Evolutionary conservation across 257 asterid species (phyloP), one percentile per base, ranked within the genome.

Genomic region (Nyctanthes arbortristis): DNA sequence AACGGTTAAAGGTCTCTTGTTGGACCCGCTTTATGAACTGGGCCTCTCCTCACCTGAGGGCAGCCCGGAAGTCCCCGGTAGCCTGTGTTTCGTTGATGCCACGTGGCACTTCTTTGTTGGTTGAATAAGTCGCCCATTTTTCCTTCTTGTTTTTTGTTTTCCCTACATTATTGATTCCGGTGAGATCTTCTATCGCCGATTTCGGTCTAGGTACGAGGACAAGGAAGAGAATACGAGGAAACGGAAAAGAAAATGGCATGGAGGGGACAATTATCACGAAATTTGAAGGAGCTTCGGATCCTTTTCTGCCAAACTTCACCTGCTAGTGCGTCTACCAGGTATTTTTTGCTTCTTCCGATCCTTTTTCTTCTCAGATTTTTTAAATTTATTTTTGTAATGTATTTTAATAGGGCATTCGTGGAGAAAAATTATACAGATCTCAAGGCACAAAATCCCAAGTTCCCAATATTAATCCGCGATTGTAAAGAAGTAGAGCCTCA

Each of bases 391-490:
- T 34, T 3, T 6, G 9, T 62, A 33, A 0, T 35, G 12, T 37
- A 8, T n/a, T n/a, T n/a, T n/a, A n/a, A 28, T 11, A 64, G 69
- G 57, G 18, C 37, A 39, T 64, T 64, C 14, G 24, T 64, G 8
- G 69, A 64, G 68, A 63, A 36, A 11, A 63, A 63, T 63, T 63
- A 63, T 24, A 63, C 45, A 20, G 68, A 63, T 36, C 35, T 63
- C 34, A 63, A 63, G 56, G 37, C 25, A 4, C 49, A 36, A 25
- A 64, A 64, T 18, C 58, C 69, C 36, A 64, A 64, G 22, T 20
- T 64, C 69, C 69, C 69, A 25, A 63, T 63, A 33, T 29, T 63
- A 28, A 35, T 64, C 57, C 69, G 69, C 13, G 69, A 64, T 25
- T 37, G 35, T 16, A 40, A 57, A 36, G 69, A 57, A 36, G 18